Percentiles rank a stretch among this genome's conserved stretches.
phyloP scores from a whole-genome alignment of 164 flowering plant species.

The Magnolia kwangsiensis region DNA sequence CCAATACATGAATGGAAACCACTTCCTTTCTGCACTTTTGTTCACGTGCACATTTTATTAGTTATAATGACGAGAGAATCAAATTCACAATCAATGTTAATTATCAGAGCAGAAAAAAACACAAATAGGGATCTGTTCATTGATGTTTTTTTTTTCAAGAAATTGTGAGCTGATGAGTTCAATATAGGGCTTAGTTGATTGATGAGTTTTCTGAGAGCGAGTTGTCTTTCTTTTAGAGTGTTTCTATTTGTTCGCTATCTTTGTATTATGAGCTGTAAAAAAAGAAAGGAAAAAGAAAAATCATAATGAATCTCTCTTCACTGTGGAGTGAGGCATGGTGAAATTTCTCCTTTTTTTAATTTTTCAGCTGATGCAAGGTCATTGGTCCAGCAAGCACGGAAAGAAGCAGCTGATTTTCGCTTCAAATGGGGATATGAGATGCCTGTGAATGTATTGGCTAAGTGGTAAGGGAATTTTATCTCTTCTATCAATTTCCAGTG shows the following conservation, averaged over 20 bases:
- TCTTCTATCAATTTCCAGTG: background rate
- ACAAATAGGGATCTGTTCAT: no score
- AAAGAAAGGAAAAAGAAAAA: no score
- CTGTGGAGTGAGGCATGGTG: background rate
- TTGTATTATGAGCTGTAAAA: background rate
- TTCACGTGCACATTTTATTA: no score
- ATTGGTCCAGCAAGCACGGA: conserved; percentile 94
- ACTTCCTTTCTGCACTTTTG: no score
- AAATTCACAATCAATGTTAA: background rate
- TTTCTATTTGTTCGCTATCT: background rate
- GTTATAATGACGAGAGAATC: background rate
- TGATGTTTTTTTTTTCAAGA: no score
- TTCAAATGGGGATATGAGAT: conserved; percentile 88
- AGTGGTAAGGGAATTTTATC: conserved; percentile 49
- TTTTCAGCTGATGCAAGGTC: conserved; percentile 91
- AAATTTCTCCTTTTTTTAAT: background rate
- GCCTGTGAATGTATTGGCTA: conserved; percentile 88
- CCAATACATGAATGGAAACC: no score
- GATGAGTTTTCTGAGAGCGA: background rate
- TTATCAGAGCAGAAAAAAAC: background rate
- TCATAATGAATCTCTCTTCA: no score
- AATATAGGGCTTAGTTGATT: background rate
- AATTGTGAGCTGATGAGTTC: background rate
- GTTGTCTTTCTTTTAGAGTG: background rate
- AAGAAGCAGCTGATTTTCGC: conserved; percentile 96